phyloP scores from a whole-genome alignment of 345 rosid species.

The Eucalyptus camaldulensis region DNA sequence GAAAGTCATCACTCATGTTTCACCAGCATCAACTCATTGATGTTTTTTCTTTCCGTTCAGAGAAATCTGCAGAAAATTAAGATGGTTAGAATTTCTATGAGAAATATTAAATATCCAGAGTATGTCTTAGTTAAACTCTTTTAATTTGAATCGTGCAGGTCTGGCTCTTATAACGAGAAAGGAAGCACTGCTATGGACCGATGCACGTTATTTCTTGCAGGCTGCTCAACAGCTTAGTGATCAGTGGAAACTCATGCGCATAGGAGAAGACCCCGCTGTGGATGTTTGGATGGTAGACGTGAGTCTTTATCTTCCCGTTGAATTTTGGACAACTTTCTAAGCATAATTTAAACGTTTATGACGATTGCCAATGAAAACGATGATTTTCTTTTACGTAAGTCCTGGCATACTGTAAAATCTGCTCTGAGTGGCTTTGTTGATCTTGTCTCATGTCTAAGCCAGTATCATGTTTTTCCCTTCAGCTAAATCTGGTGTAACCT shows the following conservation, averaged over 20 bases:
- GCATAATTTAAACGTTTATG: background rate
- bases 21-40: background rate
- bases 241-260: slow-evolving; percentile 87
- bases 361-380: background rate
- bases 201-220: slow-evolving; percentile 90
- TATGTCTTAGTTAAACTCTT: background rate
- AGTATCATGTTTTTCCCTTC: background rate
- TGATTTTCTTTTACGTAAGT: background rate
- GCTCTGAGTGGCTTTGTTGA: background rate
- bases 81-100: background rate
- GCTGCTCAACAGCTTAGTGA: slow-evolving; percentile 68
- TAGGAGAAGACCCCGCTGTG: slow-evolving; percentile 79
- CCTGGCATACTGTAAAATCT: background rate
- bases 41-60: background rate
- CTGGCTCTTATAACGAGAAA: slow-evolving; percentile 64
- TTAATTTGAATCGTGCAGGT: slow-evolving; percentile 29
- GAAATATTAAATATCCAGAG: background rate
- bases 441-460: background rate
- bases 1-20: background rate
- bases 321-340: background rate
- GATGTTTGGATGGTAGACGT: slow-evolving; percentile 85
- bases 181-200: slow-evolving; percentile 88
- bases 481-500: background rate
- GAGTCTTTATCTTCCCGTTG: slow-evolving; percentile 1
- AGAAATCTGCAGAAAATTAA: background rate